Evolutionary conservation across 192 early-diverging fungal genomes (phyloP).

Genomic region (Diversispora eburnea): DNA sequence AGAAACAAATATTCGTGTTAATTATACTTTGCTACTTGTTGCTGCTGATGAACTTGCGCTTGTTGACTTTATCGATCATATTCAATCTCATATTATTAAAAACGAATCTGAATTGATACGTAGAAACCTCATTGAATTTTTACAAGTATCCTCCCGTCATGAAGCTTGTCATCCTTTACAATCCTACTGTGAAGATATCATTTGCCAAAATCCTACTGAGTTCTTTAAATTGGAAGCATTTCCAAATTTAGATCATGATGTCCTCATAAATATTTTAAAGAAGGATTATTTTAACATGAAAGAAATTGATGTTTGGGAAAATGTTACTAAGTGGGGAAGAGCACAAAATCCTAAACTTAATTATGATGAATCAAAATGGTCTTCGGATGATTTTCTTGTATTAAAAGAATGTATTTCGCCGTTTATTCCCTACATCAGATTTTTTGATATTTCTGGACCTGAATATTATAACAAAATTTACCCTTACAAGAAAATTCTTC

Average conservation of each 20-base stretch:
- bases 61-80: slow-evolving; percentile 14
- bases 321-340: slow-evolving; percentile 22
- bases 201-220: slow-evolving; percentile 3
- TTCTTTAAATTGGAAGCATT: slow-evolving; percentile 15
- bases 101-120: slow-evolving; percentile 4
- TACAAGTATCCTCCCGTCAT: not conserved
- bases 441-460: slow-evolving; percentile 13
- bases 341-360: slow-evolving; percentile 4
- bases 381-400: not conserved
- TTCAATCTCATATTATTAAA: slow-evolving; percentile 23
- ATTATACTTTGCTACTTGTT: slow-evolving; percentile 11
- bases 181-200: not conserved
- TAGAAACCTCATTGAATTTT: slow-evolving; percentile 10
- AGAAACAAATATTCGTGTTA: not conserved
- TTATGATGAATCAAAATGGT: slow-evolving; percentile 7
- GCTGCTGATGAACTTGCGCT: slow-evolving; percentile 26
- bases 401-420: not conserved
- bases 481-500: slow-evolving; percentile 13
- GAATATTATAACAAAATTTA: slow-evolving; percentile 22
- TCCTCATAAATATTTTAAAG: slow-evolving; percentile 8
- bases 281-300: slow-evolving; percentile 15
- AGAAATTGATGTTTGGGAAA: slow-evolving; percentile 28
- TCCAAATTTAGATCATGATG: not conserved
- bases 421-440: slow-evolving; percentile 24
- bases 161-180: slow-evolving; percentile 12